Base-by-base conservation (phyloP, 2,329 filamentous ascomycete species). In the Lecanoromycetidae sp. region DNA sequence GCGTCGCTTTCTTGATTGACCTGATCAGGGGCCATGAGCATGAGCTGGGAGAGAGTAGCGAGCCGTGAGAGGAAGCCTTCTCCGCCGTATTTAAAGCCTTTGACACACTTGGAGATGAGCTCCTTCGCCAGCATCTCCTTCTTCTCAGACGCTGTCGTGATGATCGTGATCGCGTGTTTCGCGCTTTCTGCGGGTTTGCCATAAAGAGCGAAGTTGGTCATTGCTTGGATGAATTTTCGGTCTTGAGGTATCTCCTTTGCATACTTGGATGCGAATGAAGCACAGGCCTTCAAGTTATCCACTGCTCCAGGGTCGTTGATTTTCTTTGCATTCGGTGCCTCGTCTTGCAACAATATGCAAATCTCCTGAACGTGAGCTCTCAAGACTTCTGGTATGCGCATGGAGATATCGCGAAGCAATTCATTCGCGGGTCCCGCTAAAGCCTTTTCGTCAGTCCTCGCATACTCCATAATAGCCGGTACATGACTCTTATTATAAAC, bases 401-500 rank as follows among this genome's bases (percentile, higher is more conserved):
- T 80, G 0, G 91, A 96, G 25, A 96, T 94, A 60, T 95, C 85
- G 58, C 87, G 90, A 39, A 96, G 74, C 44, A 96, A 75, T 59
- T 94, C 85, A 58, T 95, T 87, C 1, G 91, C 90, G 12, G 84
- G 79, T 17, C 76, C 70, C 5, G 83, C 85, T 40, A 95, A 71
- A 0, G 80, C 82, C 40, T 84, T 79, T 58, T 88, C 82, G 59
- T 95, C 83, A 8, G 79, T 88, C 57, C 87, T 82, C 9, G 88
- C 87, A 58, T 82, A 84, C 49, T 87, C 82, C 70, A 96, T 85
- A 53, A 96, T 90, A 0, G 86, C 80, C 3, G 88, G 80, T 15
- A 98, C 80, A 61, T 98, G 88, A 61, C 90, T 96, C 59, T 85
- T 81, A 67, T 95, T 98, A 68, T 93, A 95, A 55, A 94, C 76